phyloP scores from a whole-genome alignment of 2,329 filamentous ascomycete species.

The Amphichorda felina region DNA sequence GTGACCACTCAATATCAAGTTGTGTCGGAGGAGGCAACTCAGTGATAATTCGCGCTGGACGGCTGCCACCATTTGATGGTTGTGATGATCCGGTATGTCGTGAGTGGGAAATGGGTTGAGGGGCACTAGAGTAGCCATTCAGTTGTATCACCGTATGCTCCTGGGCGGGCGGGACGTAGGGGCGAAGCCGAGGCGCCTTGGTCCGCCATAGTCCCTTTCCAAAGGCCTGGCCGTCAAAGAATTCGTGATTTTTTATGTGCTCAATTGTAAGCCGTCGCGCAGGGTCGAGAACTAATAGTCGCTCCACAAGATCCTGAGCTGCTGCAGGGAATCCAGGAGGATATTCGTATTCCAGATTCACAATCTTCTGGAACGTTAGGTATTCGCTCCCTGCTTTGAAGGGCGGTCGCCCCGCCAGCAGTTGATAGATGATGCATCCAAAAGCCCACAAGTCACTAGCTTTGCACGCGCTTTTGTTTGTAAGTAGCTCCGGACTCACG shows the following conservation, averaged over 20 bases:
- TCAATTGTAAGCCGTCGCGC: slow-evolving; percentile 76
- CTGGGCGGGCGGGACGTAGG: slow-evolving; percentile 66
- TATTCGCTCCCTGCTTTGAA: slow-evolving; percentile 97
- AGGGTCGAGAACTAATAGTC: slow-evolving; percentile 82
- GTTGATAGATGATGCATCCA: slow-evolving; percentile 94
- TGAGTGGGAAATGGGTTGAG: slow-evolving; percentile 15
- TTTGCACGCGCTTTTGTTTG: slow-evolving; percentile 94
- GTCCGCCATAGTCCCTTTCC: slow-evolving; percentile 79
- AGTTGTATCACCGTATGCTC: slow-evolving; percentile 67
- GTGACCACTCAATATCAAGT: slow-evolving; percentile 96
- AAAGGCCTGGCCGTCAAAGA: slow-evolving; percentile 81
- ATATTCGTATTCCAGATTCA: slow-evolving; percentile 87
- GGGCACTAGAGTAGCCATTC: slow-evolving; percentile 31
- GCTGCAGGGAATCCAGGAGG: slow-evolving; percentile 76
- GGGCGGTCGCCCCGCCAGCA: slow-evolving; percentile 87
- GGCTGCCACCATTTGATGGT: slow-evolving; percentile 31
- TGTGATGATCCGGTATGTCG: slow-evolving; percentile 22
- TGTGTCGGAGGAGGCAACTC: slow-evolving; percentile 95
- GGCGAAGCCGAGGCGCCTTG: slow-evolving; percentile 76
- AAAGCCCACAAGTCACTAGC: slow-evolving; percentile 97
- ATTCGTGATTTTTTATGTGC: slow-evolving; percentile 92
- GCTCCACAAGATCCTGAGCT: slow-evolving; percentile 80
- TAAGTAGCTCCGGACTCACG: slow-evolving; percentile 92
- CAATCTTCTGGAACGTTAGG: slow-evolving; percentile 96
- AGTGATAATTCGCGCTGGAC: slow-evolving; percentile 77